Base-by-base conservation (phyloP, 2,329 filamentous ascomycete species). In the Colletotrichum viniferum region DNA sequence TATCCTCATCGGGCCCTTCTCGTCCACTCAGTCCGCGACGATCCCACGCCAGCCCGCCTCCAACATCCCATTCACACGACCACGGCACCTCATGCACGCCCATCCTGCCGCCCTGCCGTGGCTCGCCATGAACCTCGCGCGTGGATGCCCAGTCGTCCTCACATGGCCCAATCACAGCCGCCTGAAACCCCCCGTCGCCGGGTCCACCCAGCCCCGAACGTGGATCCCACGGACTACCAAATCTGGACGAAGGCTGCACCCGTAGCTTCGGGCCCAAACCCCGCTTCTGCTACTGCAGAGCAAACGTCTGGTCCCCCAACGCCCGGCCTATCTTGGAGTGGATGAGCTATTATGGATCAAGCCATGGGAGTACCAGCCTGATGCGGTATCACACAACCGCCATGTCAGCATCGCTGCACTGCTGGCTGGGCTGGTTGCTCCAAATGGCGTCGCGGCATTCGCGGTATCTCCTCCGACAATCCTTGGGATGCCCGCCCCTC, bases 51-150 rank as follows among this genome's bases (percentile, higher is more conserved):
- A 55, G 61, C 28, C 64, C 73, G 58, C 55, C 58, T 52, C 48
- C 34, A 55, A 69, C 66, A 66, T 69, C 14, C 61, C 65, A 67
- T 74, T 77, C 76, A 76, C 69, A 70, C 71, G 67, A 64, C 63
- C 71, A 75, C 63, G 58, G 56, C 66, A 71, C 43, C 71, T 55
- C 65, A 67, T 68, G 74, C 74, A 68, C 43, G 63, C 28, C 48
- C 71, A 74, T 70, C 67, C 71, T 74, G 61, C 61, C 69, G 69
- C 69, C 69, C 55, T 67, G 73, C 71, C 32, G 58, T 64, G 43
- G 62, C 60, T 73, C 28, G 58, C 73, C 28, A 56, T 48, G 48
- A 56, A 43, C 52, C 24, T 61, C 34, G 62, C 36, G 26, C 65
- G 71, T 70, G 30, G 52, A 36, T 62, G 67, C 26, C 56, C 61